Evolutionary conservation across 2,329 filamentous ascomycete species (phyloP), one percentile per base, ranked within the genome.

Genomic region (Aspergillus ochraceoroseus): DNA sequence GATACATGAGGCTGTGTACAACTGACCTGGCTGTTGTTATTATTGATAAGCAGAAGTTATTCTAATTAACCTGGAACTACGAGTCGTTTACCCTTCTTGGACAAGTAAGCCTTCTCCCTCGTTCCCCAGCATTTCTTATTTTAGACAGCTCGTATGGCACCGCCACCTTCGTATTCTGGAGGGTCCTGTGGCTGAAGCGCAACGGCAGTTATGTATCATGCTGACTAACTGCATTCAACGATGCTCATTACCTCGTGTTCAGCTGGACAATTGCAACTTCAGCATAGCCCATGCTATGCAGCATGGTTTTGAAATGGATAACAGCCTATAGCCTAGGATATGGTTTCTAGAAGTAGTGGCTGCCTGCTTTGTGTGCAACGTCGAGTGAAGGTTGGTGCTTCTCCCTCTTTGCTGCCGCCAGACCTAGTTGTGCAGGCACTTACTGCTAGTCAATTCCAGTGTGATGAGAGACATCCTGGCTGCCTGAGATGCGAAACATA

Each of bases 401-500:
- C n/a, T n/a, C n/a, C n/a, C n/a, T n/a, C n/a, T n/a, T n/a, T n/a
- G n/a, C n/a, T n/a, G n/a, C n/a, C n/a, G 3, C 19, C 2, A 7
- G 25, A 5, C 18, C 7, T n/a, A n/a, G n/a, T n/a, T n/a, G n/a
- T n/a, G n/a, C 11, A 26, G n/a, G 26, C 11, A 19, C 35, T 31
- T 15, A 30, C 33, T 46, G 13, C 47, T 15, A 41, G 8, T 13
- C n/a, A 23, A 7, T 32, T 11, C 36, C 37, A 65, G 62, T 65
- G 62, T 39, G 62, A 65, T 36, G 56, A 62, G 48, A 51, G 52
- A 37, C 32, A 51, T 11, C 58, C 62, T 28, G 54, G 52, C 1
- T 65, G 62, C 41, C 47, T 45, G 26, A 57, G 52, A 47, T 65
- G 62, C 39, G 57, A 59, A 22, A 62, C 49, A 23, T 57, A 63